Evolutionary conservation across 1,284 basidiomycete species (phyloP).

Genomic region (Volvariella surrecta): DNA sequence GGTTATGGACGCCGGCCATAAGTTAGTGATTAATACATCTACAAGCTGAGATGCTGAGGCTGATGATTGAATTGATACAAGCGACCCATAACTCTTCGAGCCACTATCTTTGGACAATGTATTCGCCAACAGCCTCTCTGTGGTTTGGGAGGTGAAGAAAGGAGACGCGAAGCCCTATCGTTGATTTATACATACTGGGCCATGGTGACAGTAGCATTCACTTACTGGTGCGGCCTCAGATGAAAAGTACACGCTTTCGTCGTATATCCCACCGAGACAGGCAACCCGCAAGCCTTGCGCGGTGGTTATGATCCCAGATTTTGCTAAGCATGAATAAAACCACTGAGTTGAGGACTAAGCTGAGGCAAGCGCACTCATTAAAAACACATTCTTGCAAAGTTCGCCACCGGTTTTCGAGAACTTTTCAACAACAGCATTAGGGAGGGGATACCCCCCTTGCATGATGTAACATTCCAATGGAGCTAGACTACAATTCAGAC

Average conservation of each 20-base stretch:
- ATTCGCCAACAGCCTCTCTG: conserved; percentile 66
- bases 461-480: conserved; percentile 92
- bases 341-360: background rate
- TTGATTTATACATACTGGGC: conserved; percentile 9
- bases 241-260: conserved; percentile 48
- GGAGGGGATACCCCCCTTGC: conserved; percentile 72
- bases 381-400: conserved; percentile 74
- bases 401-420: conserved; percentile 72
- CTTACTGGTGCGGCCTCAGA: conserved; percentile 54
- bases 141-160: conserved; percentile 60
- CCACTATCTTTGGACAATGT: conserved; percentile 38
- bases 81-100: conserved; percentile 46
- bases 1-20: conserved; percentile 67
- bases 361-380: conserved; percentile 68
- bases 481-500: conserved; percentile 31
- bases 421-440: conserved; percentile 63
- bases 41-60: conserved; percentile 55
- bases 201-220: conserved; percentile 9
- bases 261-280: conserved; percentile 75
- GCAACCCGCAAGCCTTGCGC: conserved; percentile 81
- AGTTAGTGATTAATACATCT: conserved; percentile 79
- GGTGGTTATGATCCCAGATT: conserved; percentile 77
- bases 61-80: conserved; percentile 59
- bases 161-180: conserved; percentile 62
- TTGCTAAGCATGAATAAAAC: conserved; percentile 41